Evolutionary conservation across 208 protist species (phyloP).

Genomic region (Crithidia fasciculata): DNA sequence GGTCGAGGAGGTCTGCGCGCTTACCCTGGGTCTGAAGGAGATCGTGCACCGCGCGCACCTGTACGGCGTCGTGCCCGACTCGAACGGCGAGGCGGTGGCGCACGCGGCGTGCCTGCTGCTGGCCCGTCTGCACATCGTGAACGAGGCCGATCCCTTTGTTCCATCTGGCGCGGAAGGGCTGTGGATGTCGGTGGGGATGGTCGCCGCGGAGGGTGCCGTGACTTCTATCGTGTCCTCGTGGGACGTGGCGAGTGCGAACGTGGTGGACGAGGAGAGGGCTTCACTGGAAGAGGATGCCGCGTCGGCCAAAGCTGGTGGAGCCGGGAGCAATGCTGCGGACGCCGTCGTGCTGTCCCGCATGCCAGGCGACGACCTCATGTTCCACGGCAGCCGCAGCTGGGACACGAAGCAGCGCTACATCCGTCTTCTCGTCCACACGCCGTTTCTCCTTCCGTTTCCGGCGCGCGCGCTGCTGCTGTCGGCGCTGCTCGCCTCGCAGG

Average conservation of each 20-base stretch:
- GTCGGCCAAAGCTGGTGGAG: not conserved
- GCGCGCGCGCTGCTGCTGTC: slow-evolving; percentile 72
- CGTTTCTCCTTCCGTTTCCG: slow-evolving; percentile 81
- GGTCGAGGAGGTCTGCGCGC: slow-evolving; percentile 44
- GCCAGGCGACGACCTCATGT: slow-evolving; percentile 52
- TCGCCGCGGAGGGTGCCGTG: slow-evolving; percentile 25
- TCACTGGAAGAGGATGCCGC: slow-evolving; percentile 16
- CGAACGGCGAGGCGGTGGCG: slow-evolving; percentile 76
- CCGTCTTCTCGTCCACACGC: slow-evolving; percentile 66
- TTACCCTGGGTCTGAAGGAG: slow-evolving; percentile 80
- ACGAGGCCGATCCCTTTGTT: slow-evolving; percentile 70
- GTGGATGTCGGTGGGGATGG: slow-evolving; percentile 59
- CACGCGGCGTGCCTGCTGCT: slow-evolving; percentile 68
- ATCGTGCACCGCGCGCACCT: slow-evolving; percentile 76
- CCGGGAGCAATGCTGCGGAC: not conserved
- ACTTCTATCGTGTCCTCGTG: slow-evolving; percentile 30
- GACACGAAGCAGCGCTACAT: slow-evolving; percentile 49
- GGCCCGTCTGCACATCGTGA: slow-evolving; percentile 66
- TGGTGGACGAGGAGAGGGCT: slow-evolving; percentile 29
- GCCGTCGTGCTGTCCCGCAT: slow-evolving; percentile 14
- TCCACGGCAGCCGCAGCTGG: slow-evolving; percentile 55
- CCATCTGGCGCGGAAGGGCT: slow-evolving; percentile 32
- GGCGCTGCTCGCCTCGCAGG: slow-evolving; percentile 44
- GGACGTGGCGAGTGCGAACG: slow-evolving; percentile 29
- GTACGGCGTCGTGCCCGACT: slow-evolving; percentile 68